Base-by-base conservation (phyloP, 257 asterid genomes). In the Solanum appendiculatum region DNA sequence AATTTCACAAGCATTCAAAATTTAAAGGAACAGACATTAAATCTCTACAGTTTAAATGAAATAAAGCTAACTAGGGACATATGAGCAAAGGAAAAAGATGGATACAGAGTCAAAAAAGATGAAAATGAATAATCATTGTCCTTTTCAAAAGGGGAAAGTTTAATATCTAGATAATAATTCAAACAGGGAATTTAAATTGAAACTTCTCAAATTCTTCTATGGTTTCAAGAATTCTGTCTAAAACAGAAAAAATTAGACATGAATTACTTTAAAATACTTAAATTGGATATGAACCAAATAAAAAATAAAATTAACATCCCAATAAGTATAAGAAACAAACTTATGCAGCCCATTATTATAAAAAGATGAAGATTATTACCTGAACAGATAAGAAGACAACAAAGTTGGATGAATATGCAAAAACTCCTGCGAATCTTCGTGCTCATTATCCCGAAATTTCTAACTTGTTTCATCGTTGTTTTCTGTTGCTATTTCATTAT, bases 331-430 rank as follows among this genome's bases (percentile, higher is more conserved):
- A 9, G n/a, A 40, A 69, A 10, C 3, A 44, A 68, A 68, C 75
- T 68, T 75, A 77, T 1, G 39, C 39, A 14, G 44, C 73, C 18
- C 63, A 42, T 29, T 42, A 42, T 78, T 44, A 31, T 84, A 21
- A 60, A 37, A 78, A 44, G 21, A 86, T 42, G 9, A 13, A 48
- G 46, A 44, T 21, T 12, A 39, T 86, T 51, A 95, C 95, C 98
- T 92, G 96, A 90, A 83, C 68, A 88, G 83, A 91, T 85, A 18
- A 92, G 88, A 87, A 90, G 89, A 91, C 87, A 83, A 64, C 86
- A 87, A 51, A 95, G 89, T 88, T 86, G 95, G 70, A 93, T 85
- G 87, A 89, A 78, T 37, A 87, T 58, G 83, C 88, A 88, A 83
- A 82, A 89, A 82, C 37, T 66, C 89, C 88, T 69, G 48, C 70